Conservation (phyloP, 495 filamentous ascomycete species). For the Viridothelium virens region DNA sequence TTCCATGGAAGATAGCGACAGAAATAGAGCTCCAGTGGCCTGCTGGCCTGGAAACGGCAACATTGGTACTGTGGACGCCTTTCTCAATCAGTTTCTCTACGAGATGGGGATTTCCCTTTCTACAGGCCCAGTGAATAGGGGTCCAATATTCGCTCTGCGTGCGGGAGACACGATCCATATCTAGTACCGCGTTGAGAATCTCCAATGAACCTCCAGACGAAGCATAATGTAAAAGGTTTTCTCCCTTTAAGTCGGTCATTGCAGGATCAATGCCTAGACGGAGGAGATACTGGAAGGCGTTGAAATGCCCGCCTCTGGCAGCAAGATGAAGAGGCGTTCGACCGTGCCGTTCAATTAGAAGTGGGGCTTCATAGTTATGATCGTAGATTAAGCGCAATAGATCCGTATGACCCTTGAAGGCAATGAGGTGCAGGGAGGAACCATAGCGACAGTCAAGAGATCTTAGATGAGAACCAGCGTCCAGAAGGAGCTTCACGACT, state of each 20-base stretch:
- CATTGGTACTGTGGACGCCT: neutral
- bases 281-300: neutral
- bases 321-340: slow-evolving; percentile 10
- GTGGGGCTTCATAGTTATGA: neutral
- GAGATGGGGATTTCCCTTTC: neutral
- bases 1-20: slow-evolving; percentile 9
- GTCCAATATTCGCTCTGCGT: neutral
- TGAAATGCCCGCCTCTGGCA: neutral
- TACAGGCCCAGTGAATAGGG: slow-evolving; percentile 12
- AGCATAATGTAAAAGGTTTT: slow-evolving; percentile 6
- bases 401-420: slow-evolving; percentile 7
- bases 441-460: neutral
- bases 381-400: neutral
- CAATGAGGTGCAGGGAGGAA: slow-evolving; percentile 11
- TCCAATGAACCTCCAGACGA: slow-evolving; percentile 9
- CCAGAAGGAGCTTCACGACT: slow-evolving; percentile 14
- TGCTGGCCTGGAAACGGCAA: neutral
- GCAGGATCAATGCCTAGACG: neutral
- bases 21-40: neutral
- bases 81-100: neutral
- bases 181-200: neutral
- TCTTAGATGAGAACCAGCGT: slow-evolving; percentile 5
- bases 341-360: neutral
- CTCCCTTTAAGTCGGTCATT: neutral
- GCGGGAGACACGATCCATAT: neutral